Base-by-base conservation (phyloP, 306 rosid genomes). In the Trifolium pratense region DNA sequence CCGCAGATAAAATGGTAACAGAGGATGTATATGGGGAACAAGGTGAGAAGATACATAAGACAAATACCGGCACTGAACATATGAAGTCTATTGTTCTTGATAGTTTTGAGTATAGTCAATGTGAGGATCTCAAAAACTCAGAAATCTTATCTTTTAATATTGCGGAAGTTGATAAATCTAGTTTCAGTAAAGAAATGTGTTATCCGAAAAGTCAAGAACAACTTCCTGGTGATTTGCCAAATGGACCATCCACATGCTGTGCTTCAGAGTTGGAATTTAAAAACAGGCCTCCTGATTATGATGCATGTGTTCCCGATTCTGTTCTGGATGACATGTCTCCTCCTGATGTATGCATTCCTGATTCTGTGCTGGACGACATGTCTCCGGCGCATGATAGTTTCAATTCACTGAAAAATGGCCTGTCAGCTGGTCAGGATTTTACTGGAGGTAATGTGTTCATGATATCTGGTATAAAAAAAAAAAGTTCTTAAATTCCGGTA, bases 61-160 rank as follows among this genome's bases (percentile, higher is more conserved):
- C 59, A 49, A 23, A 23, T 71, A 68, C 26, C 23, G 74, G 78
- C 48, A 13, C 45, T 76, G 81, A 74, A 74, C 75, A 51, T 70
- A n/a, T 71, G 53, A 81, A 78, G 74, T 60, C 66, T 56, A 66
- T 84, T 56, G 62, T 83, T 78, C 84, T 52, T 37, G 84, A 85
- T 76, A 88, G 86, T 78, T 82, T 71, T 21, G 86, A 85, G 53
- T 80, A 72, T 58, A 77, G 75, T 70, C 84, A 72, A 73, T 69
- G 63, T 56, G 82, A 68, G 73, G 84, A 85, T 74, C 75, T 51
- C 74, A 69, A 48, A 21, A 63, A 74, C 68, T 77, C 72, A 70
- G 69, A 58, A 36, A 71, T 65, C 59, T 70, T 77, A 43, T 65
- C 75, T 70, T 78, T 84, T 75, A 82, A 63, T 73, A 68, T 68